A percentile compares a stretch with the other conserved stretches of the same genome.
phyloP scores from a whole-genome alignment of 352 stramenopile species.

The Phytophthora sp. region DNA sequence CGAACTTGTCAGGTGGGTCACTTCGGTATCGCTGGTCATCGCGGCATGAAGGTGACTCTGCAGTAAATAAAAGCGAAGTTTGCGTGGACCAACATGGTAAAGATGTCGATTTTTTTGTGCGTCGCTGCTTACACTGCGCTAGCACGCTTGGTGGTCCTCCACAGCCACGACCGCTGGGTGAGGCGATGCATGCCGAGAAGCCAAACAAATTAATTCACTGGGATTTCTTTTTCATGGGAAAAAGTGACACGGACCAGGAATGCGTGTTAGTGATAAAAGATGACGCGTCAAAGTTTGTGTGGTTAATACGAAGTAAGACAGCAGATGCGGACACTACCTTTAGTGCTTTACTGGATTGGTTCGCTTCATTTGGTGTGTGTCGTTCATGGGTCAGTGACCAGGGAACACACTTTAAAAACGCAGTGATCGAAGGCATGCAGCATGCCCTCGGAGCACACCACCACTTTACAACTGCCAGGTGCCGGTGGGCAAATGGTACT shows the following conservation, averaged over 20 bases:
- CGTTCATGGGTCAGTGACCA: neutral
- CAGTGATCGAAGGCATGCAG: neutral
- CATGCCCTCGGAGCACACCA: neutral
- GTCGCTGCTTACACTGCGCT: conserved; percentile 21
- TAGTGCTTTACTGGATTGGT: neutral
- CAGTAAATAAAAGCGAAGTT: conserved; percentile 9
- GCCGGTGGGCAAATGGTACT: too few relatives aligned
- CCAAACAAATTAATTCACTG: neutral
- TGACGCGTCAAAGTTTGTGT: neutral
- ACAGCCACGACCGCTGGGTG: conserved; percentile 5
- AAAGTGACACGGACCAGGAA: neutral
- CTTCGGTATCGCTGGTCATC: conserved; percentile 27
- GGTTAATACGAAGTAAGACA: neutral
- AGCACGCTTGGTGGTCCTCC: neutral
- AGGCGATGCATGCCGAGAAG: neutral
- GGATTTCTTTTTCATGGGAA: neutral
- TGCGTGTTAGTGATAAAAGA: neutral
- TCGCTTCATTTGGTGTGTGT: neutral
- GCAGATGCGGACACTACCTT: neutral
- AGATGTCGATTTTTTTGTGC: conserved; percentile 25
- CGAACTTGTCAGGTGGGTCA: conserved; percentile 32
- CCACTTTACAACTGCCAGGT: neutral
- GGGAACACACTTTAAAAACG: neutral
- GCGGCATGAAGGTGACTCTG: conserved; percentile 15
- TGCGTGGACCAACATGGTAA: conserved; percentile 13